These are phyloP conservation scores for Barbatosphaeria neglecta DNA, from an alignment of 495 filamentous ascomycete species.

Conservation along the genomic window DNA sequence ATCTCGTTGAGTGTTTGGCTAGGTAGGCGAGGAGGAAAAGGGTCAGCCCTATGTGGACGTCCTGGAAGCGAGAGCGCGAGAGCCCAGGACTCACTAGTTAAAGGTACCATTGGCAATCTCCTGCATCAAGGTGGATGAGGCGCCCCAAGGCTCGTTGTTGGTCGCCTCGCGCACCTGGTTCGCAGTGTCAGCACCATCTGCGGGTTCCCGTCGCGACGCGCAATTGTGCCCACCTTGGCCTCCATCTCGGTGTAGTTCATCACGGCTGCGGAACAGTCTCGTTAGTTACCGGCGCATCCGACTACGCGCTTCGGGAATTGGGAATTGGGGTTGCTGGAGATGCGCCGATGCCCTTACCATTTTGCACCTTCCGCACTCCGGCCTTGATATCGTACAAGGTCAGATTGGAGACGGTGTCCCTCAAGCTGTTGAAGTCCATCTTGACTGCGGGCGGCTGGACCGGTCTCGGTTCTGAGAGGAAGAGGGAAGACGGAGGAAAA, in stretches of 20 bases:
- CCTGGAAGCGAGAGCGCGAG: not conserved
- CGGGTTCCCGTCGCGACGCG: constrained; percentile 8
- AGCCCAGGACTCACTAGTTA: constrained; percentile 83
- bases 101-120: constrained; percentile 97
- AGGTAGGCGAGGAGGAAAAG: not conserved
- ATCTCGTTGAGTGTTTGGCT: constrained; percentile 98
- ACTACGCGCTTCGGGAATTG: no score
- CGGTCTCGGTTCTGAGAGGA: not conserved
- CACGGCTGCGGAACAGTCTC: constrained; percentile 57
- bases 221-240: constrained; percentile 55
- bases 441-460: constrained; percentile 1
- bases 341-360: no score
- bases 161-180: constrained; percentile 83
- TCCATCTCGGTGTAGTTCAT: constrained; percentile 99
- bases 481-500: not conserved
- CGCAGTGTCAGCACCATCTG: constrained; percentile 9
- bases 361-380: constrained; percentile 92
- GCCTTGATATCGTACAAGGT: constrained; percentile 96
- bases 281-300: constrained; percentile 5
- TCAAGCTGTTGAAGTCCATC: constrained; percentile 82
- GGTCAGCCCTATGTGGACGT: not conserved
- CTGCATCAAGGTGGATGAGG: constrained; percentile 76
- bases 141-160: constrained; percentile 96
- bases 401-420: constrained; percentile 85
- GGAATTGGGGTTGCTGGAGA: no score